These are phyloP conservation scores for Calamus simplicifolius DNA, from an alignment of 176 grass and related monocot genomes.

Conservation along the genomic window DNA sequence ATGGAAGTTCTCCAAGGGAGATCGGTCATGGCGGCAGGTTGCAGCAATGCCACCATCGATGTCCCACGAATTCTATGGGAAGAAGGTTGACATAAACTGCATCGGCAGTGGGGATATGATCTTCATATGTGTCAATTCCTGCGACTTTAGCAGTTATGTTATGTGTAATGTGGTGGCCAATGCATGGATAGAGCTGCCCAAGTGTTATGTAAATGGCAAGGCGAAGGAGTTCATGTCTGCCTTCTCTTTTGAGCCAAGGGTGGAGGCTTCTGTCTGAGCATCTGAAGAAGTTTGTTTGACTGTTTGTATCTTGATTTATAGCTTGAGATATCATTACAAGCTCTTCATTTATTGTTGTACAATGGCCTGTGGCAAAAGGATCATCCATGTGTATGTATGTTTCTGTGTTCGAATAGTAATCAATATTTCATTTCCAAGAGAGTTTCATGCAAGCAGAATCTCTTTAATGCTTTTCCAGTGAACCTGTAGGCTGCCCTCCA, in stretches of 20 bases:
- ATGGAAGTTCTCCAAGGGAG: slow-evolving; percentile 50
- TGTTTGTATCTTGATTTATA: too few species aligned
- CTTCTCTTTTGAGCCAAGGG: slow-evolving; percentile 85
- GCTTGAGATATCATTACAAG: too few species aligned
- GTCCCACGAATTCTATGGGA: slow-evolving; percentile 54
- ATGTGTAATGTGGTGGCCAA: slow-evolving; percentile 45
- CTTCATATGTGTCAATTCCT: slow-evolving; percentile 69
- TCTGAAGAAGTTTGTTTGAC: too few species aligned
- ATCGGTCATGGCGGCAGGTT: slow-evolving; percentile 51
- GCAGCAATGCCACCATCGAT: slow-evolving; percentile 77
- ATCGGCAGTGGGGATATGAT: slow-evolving; percentile 45
- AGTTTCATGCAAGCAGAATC: too few species aligned
- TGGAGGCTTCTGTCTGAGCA: slow-evolving; percentile 51
- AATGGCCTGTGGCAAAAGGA: too few species aligned
- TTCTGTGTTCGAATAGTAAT: too few species aligned
- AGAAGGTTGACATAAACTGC: slow-evolving; percentile 88
- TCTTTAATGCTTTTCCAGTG: neutral
- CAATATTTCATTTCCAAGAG: too few species aligned
- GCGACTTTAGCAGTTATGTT: slow-evolving; percentile 40
- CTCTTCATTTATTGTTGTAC: too few species aligned
- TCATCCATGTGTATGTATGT: too few species aligned
- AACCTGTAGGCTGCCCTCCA: slow-evolving; percentile 14
- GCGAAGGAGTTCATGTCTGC: slow-evolving; percentile 61
- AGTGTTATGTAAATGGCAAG: slow-evolving; percentile 12
- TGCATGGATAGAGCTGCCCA: slow-evolving; percentile 61